Conservation (phyloP, 1,284 basidiomycete genomes). For the Vanrija pseudolonga region DNA sequence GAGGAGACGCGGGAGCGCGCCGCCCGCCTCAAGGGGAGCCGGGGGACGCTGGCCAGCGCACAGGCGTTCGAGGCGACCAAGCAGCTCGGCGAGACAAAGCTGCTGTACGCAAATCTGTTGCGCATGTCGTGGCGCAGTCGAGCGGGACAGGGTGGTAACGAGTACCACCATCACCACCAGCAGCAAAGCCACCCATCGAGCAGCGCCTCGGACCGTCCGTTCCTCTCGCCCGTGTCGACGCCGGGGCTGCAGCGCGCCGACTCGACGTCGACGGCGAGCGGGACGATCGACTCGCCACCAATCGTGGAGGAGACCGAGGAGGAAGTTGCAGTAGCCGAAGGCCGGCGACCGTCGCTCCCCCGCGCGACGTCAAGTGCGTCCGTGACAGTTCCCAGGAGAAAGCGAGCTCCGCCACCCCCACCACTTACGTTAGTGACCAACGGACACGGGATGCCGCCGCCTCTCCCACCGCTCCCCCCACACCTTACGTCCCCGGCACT, state of each 20-base stretch:
- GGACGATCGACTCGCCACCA: constrained; percentile 1
- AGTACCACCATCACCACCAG: no score
- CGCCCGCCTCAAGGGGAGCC: constrained; percentile 36
- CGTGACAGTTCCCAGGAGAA: neutral
- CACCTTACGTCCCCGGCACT: neutral
- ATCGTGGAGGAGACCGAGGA: constrained; percentile 15
- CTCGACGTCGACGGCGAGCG: neutral
- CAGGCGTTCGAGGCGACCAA: constrained; percentile 40
- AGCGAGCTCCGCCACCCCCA: constrained; percentile 10
- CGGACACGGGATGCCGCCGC: neutral
- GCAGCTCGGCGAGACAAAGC: constrained; percentile 40
- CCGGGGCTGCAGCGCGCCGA: neutral
- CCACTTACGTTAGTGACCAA: constrained; percentile 2
- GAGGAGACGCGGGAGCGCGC: constrained; percentile 39
- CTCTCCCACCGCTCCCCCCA: neutral
- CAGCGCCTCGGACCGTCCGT: neutral
- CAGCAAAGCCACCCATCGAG: neutral
- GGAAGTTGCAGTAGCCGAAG: neutral
- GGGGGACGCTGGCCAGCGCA: constrained; percentile 29
- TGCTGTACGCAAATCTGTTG: constrained; percentile 39
- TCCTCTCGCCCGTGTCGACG: neutral
- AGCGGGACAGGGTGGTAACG: neutral
- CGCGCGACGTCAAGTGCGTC: neutral
- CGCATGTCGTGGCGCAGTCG: constrained; percentile 40
- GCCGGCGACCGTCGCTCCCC: neutral